phyloP scores from a whole-genome alignment of 2,329 filamentous ascomycete genomes.

The Fusarium pseudoanthophilum region DNA sequence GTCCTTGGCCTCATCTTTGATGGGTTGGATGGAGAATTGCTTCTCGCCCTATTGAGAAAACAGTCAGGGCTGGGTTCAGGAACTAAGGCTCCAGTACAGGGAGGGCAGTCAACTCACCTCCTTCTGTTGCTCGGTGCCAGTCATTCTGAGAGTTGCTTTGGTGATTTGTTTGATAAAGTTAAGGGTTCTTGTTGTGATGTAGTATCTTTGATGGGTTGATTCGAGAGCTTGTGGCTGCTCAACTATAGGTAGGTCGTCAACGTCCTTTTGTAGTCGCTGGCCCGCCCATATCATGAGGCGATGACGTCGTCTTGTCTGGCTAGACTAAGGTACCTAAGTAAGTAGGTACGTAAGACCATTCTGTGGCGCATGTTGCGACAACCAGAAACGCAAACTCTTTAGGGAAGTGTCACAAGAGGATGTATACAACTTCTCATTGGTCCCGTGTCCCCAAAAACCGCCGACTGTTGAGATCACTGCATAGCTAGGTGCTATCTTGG shows the following conservation, averaged over 20 bases:
- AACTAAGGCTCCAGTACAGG: background rate
- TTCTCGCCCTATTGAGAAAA: conserved; percentile 52
- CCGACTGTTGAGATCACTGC: conserved; percentile 19
- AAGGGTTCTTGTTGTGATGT: background rate
- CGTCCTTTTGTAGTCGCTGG: conserved; percentile 40
- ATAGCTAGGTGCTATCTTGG: conserved; percentile 3
- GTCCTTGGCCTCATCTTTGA: conserved; percentile 55
- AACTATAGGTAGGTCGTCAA: conserved; percentile 17
- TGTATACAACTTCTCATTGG: conserved; percentile 21
- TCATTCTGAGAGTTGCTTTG: conserved; percentile 40
- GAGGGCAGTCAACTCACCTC: conserved; percentile 37
- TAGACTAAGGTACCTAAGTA: conserved; percentile 1
- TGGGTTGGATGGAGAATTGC: conserved; percentile 58
- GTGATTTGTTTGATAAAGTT: conserved; percentile 2
- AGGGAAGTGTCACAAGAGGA: conserved; percentile 37
- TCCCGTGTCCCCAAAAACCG: background rate
- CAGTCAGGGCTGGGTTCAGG: conserved; percentile 8
- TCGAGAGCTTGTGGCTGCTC: background rate
- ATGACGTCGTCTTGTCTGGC: conserved; percentile 43
- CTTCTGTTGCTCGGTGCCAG: conserved; percentile 47
- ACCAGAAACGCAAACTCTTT: conserved; percentile 25
- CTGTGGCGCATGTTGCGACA: conserved; percentile 33
- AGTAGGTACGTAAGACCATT: conserved; percentile 35
- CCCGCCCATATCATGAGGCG: conserved; percentile 23
- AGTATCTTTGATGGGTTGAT: conserved; percentile 11